Evolutionary conservation across 495 filamentous ascomycete species (phyloP).

Genomic region (Collariella sp.): DNA sequence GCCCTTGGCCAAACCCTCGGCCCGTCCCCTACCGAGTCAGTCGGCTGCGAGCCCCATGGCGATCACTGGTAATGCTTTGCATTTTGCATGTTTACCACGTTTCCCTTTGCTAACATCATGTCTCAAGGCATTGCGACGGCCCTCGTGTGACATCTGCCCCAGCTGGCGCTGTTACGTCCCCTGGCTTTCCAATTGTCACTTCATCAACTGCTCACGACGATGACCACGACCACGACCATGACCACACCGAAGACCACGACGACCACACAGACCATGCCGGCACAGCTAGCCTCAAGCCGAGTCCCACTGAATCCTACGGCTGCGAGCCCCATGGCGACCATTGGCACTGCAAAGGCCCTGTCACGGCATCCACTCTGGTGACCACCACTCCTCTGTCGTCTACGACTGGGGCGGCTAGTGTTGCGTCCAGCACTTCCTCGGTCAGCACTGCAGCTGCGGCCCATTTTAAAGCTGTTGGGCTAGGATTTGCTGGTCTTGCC

Average conservation of each 20-base stretch:
- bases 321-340: constrained; percentile 33
- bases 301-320: constrained; percentile 30
- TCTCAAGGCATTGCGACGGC: constrained; percentile 30
- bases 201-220: constrained; percentile 9
- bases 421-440: not conserved
- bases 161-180: not conserved
- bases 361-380: constrained; percentile 10
- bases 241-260: constrained; percentile 12
- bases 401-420: not conserved
- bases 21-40: constrained; percentile 31
- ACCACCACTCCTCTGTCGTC: not conserved
- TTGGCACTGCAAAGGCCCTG: constrained; percentile 33
- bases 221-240: constrained; percentile 12
- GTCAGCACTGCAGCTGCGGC: constrained; percentile 2
- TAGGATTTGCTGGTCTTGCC: constrained; percentile 10
- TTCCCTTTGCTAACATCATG: not conserved
- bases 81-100: not conserved
- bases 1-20: constrained; percentile 18
- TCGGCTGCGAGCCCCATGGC: constrained; percentile 30
- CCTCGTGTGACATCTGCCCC: constrained; percentile 14
- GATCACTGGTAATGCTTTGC: constrained; percentile 30
- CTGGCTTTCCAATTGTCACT: constrained; percentile 3
- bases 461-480: not conserved
- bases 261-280: constrained; percentile 13
- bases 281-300: constrained; percentile 21